Base-by-base conservation (phyloP, 108 stramenopile genomes). In the Mediolabrus comicus region DNA sequence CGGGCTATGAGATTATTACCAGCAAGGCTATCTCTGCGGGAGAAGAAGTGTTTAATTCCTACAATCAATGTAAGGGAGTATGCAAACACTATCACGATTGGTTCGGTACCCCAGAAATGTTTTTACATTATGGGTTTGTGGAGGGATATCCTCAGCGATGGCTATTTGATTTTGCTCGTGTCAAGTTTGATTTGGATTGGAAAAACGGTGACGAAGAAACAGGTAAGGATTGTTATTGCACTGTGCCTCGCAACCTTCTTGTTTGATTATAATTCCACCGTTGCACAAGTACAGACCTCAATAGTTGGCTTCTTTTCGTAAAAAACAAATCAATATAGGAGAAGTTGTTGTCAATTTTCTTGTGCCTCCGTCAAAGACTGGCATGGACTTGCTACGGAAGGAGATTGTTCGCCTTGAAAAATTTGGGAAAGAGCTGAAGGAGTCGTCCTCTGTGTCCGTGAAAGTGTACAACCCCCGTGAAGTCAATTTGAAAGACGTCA, bases 51-150 rank as follows among this genome's bases (percentile, higher is more conserved):
- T 88, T 79, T 35, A 70, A 52, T 16, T 77, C 86, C 17, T 91
- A 90, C 75, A 89, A 91, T 53, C 67, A 84, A 26, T 87, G 90
- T 31, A 75, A 58, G 16, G n/a, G n/a, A 5, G 71, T 76, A 17
- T 91, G 90, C 62, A 53, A 54, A 0, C 62, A 51, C 0, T 65
- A 71, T 52, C 29, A 30, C 22, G 62, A 69, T 38, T 55, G 67
- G 53, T 83, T 72, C 74, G 85, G 87, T 28, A 87, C 86, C 12
- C 71, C 85, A 9, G 83, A 88, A 22, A 83, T 94, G 12, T 76
- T 94, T 22, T 54, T 73, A 8, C 79, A 86, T 64, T 91, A 70
- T 81, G 92, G 92, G 17, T 94, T 94, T 65, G 88, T 94, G 1
- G 92, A 94, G 68, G n/a, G 22, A 9, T 85, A 74, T 59, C 92